Evolutionary conservation across 305 asterid genomes (phyloP).

Genomic region (Fraxinus baroniana): DNA sequence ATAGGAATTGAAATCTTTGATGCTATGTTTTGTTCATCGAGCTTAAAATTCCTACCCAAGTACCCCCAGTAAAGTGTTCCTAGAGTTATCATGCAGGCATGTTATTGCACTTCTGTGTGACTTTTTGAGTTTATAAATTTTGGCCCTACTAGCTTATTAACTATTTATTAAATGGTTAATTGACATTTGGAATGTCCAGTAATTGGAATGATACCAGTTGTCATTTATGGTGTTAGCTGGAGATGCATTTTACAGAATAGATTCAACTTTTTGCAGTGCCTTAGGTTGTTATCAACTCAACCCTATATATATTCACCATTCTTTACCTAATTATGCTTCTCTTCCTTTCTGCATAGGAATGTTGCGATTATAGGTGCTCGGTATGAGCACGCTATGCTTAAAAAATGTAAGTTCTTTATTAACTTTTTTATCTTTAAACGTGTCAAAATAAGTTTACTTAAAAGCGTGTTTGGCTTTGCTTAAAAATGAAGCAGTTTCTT

Average conservation of each 20-base stretch:
- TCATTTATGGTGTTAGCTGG: slow-evolving; percentile 18
- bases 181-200: background rate
- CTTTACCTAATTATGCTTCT: background rate
- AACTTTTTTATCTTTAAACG: background rate
- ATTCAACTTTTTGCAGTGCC: slow-evolving; percentile 17
- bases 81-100: slow-evolving; percentile 21
- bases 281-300: background rate
- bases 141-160: background rate
- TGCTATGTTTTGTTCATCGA: background rate
- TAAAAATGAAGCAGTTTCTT: background rate
- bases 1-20: background rate
- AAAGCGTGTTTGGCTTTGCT: background rate
- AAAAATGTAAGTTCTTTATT: background rate
- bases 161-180: background rate
- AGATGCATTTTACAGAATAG: slow-evolving; percentile 22
- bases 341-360: background rate
- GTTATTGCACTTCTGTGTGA: slow-evolving; percentile 24
- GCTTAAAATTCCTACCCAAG: background rate
- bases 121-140: slow-evolving; percentile 20
- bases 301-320: background rate
- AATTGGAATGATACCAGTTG: background rate
- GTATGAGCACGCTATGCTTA: background rate
- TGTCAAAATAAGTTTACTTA: background rate
- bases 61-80: slow-evolving; percentile 11
- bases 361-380: background rate